A percentile compares a stretch with the other conserved stretches of the same genome.
Conservation (phyloP, 495 filamentous ascomycete species). For the Annulohypoxylon nitens region DNA sequence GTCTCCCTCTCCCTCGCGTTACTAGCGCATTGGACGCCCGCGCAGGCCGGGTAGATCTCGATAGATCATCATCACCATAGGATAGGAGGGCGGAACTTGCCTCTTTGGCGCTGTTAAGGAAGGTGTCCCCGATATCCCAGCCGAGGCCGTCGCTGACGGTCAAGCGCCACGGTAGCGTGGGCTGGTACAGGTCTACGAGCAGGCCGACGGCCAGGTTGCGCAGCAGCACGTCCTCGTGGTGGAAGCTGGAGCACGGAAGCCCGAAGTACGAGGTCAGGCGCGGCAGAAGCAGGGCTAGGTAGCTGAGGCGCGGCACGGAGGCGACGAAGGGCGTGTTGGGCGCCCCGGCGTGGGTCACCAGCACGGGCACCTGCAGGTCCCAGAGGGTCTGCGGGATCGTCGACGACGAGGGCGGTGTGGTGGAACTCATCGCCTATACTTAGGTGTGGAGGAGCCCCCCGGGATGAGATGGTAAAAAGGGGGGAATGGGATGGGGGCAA, state of each 20-base stretch:
- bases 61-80: neutral
- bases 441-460: neutral
- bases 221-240: constrained; percentile 77
- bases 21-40: constrained; percentile 1
- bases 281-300: constrained; percentile 82
- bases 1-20: constrained; percentile 7
- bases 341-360: constrained; percentile 61
- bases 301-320: constrained; percentile 75
- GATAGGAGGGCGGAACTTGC: constrained; percentile 51
- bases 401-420: constrained; percentile 25
- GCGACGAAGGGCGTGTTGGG: constrained; percentile 63
- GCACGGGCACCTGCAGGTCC: constrained; percentile 63
- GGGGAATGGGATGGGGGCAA: neutral
- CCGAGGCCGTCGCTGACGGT: constrained; percentile 69
- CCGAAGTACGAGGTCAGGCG: constrained; percentile 82
- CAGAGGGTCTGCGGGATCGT: constrained; percentile 61
- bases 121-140: constrained; percentile 87
- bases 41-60: neutral
- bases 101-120: constrained; percentile 95
- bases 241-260: constrained; percentile 80
- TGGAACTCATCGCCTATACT: constrained; percentile 37
- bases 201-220: constrained; percentile 87
- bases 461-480: neutral
- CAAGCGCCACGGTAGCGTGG: constrained; percentile 80
- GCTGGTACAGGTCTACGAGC: constrained; percentile 83